Evolutionary conservation across 2,329 filamentous ascomycete genomes (phyloP).

Genomic region (Aspergillus terreus): DNA sequence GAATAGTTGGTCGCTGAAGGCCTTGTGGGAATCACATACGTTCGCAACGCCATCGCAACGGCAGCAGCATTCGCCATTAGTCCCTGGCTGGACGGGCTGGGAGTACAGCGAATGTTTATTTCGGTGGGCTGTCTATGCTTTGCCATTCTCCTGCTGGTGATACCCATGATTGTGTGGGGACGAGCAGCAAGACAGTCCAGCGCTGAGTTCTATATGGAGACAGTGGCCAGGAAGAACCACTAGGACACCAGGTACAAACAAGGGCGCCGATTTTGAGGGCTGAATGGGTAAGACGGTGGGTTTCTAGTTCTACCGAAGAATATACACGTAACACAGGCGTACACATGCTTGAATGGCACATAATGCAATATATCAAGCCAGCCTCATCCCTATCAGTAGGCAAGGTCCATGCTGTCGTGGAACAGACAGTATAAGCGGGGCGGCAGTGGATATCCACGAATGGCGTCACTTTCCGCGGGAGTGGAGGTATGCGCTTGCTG

Average conservation of each 20-base stretch:
- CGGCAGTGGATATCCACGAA: background rate
- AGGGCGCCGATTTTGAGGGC: too few species aligned
- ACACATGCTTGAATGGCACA: too few species aligned
- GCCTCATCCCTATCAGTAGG: too few species aligned
- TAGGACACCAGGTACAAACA: too few species aligned
- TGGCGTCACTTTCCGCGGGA: slow-evolving; percentile 2
- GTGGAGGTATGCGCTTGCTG: background rate
- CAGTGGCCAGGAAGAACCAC: background rate
- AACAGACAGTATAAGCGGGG: too few species aligned
- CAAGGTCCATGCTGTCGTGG: too few species aligned
- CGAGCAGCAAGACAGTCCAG: background rate
- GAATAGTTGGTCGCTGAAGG: slow-evolving; percentile 2
- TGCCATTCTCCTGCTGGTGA: background rate
- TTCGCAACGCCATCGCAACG: slow-evolving; percentile 5
- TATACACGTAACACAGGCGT: too few species aligned
- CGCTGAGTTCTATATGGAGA: slow-evolving; percentile 1
- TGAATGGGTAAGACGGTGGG: too few species aligned
- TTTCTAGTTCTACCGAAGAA: too few species aligned
- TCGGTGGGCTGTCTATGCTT: slow-evolving; percentile 1
- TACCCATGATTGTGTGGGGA: slow-evolving; percentile 8
- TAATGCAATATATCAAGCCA: too few species aligned
- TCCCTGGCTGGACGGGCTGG: slow-evolving; percentile 5
- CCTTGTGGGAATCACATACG: background rate
- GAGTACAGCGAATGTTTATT: slow-evolving; percentile 7
- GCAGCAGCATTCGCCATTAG: slow-evolving; percentile 2